A percentile compares a stretch with the other conserved stretches of the same genome.
Evolutionary conservation across 805 yeast genomes (phyloP).

Genomic region (Blastobotrys attinorum): DNA sequence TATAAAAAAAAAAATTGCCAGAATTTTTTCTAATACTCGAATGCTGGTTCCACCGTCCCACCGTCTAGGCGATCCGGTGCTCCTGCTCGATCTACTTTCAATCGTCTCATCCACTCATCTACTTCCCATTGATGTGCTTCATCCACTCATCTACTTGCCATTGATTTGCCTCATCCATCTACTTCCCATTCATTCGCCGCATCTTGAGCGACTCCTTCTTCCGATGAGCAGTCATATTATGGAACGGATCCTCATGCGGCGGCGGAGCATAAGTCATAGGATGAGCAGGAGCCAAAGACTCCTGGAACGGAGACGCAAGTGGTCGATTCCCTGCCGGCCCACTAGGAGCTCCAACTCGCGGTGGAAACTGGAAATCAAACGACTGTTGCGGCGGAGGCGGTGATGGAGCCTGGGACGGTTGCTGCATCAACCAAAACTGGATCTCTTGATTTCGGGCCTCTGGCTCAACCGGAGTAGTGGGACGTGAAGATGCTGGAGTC

Average conservation of each 20-base stretch:
- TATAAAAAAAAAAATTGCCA: too few species aligned
- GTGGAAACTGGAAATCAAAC: slow-evolving; percentile 1
- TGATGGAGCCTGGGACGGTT: slow-evolving; percentile 2
- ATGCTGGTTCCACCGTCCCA: too few species aligned
- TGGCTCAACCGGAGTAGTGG: neutral
- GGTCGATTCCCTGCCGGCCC: slow-evolving; percentile 12
- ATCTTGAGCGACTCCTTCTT: slow-evolving; percentile 9
- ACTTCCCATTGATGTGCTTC: too few species aligned
- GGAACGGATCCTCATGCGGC: slow-evolving; percentile 2
- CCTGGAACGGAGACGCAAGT: slow-evolving; percentile 26
- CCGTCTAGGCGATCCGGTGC: too few species aligned
- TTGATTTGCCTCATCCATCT: too few species aligned
- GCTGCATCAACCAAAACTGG: neutral
- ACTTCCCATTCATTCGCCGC: slow-evolving; percentile 7
- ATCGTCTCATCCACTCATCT: too few species aligned
- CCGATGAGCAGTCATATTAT: slow-evolving; percentile 5
- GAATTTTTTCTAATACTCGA: too few species aligned
- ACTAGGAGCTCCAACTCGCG: neutral
- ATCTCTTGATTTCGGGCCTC: neutral
- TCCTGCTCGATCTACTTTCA: too few species aligned
- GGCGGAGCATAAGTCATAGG: neutral
- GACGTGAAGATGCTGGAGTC: neutral
- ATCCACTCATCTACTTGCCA: too few species aligned
- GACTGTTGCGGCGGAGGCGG: slow-evolving; percentile 3
- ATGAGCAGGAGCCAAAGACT: slow-evolving; percentile 7